Base-by-base conservation (phyloP, 495 filamentous ascomycete species). In the Penicillium chermesinum region DNA sequence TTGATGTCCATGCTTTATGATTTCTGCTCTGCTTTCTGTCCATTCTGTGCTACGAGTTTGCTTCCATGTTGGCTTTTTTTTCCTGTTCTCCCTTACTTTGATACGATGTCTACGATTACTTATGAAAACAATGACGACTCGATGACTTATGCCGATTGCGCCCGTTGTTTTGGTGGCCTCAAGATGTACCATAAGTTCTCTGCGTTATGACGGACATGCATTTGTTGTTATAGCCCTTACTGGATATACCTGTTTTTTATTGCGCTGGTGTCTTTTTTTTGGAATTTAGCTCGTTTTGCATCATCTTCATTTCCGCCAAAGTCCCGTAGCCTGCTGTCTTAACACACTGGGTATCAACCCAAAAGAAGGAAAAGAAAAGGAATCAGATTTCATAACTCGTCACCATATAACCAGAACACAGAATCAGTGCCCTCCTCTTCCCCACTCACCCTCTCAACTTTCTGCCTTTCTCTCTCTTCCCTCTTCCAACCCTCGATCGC, bases 61-160 rank as follows among this genome's bases (percentile, higher is more conserved):
- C 14, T 45, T 22, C 25, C 37, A 12, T 44, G 13, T 32, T 33
- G 6, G 20, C 41, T 41, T 51, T 38, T 9, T 36, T 14, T 44
- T 27, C 44, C 30, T 36, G 6, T 48, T 41, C 32, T 18, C 41
- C 17, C 8, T 6, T 32, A 53, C 39, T 48, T 41, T 53, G 57
- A 55, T 48, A 49, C 44, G 59, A 52, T 48, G 61, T 51, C 47
- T 41, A 62, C 49, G 60, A 65, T 46, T 45, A 4, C 41, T 53
- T 48, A 64, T 22, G 62, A 62, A 45, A 38, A 50, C 59, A 40
- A 49, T 55, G 38, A 57, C 20, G 56, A 55, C 27, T 53, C 43
- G 15, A 55, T 59, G 52, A 48, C 41, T 54, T 46, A 46, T 57
- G 54, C 42, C 44, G 33, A 44, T 19, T 49, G 43, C 17, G 38